Evolutionary conservation across 176 grass and related monocot genomes (phyloP), one percentile per base, ranked within the genome.

Genomic region (Cenchrus fungigraminus): DNA sequence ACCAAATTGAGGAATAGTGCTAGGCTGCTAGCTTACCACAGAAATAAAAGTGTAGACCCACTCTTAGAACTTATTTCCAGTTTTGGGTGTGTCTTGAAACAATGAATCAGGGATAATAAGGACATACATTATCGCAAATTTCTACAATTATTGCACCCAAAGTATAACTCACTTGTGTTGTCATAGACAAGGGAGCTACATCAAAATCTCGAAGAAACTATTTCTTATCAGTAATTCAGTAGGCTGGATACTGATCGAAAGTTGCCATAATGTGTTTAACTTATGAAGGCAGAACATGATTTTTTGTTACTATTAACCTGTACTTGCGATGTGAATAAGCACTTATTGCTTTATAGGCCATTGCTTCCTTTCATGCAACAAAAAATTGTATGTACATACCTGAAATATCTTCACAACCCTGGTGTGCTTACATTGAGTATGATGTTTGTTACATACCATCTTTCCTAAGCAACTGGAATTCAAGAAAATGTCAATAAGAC

Each of bases 381-480:
- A 68, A 37, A 43, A 55, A 54, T 28, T 29, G 65, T 45, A 81
- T 1, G 13, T 8, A 28, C 70, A 17, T 68, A 4, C 61, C 12
- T 55, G 83, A 68, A 13, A 20, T 6, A 25, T 57, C 56, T 71
- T 54, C 22, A 65, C 25, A 57, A 43, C 1, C 15, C 9, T 81
- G 31, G 1, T 75, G 43, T 84, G 8, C 80, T 19, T 54, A 43
- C 2, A 1, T 68, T 32, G 71, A 63, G 6, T 69, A 16, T 17
- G 17, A 52, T 28, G 9, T 11, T 81, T 16, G 54, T 80, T 60
- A 13, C 17, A 44, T 89, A 29, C 6, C 82, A 46, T 31, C 0
- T 42, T 82, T 75, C 37, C n/a, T 55, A 8, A 66, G 61, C 67
- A 50, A 61, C 9, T 52, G 2, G 22, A 44, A 43, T 85, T 73